Conservation (phyloP, 306 rosid species). For the Inga laurina region DNA sequence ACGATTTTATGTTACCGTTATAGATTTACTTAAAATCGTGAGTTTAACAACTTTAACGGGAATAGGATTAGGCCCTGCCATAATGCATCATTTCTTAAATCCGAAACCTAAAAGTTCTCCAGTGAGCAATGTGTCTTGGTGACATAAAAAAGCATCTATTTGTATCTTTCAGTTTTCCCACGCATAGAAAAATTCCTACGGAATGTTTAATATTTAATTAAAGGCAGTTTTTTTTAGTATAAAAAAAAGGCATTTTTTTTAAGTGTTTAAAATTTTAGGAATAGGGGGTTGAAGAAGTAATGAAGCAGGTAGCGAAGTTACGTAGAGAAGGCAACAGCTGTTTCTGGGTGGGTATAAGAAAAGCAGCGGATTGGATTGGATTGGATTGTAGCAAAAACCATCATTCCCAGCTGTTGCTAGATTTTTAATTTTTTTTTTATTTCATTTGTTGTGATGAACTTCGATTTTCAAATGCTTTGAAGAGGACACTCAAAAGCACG, state of each 20-base stretch:
- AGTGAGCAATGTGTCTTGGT: background rate
- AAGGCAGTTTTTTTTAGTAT: background rate
- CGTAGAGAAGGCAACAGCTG: background rate
- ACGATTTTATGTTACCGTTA: no score
- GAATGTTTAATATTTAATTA: background rate
- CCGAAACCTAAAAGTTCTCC: no score
- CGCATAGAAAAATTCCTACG: background rate
- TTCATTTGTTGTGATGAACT: background rate
- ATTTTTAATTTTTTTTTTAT: background rate
- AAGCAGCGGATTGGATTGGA: background rate
- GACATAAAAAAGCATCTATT: no score
- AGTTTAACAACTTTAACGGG: no score
- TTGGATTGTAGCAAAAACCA: background rate
- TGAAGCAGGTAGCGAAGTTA: background rate
- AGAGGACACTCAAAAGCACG: background rate
- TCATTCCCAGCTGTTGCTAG: background rate
- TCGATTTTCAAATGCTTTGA: background rate
- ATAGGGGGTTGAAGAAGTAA: background rate
- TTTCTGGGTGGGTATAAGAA: background rate
- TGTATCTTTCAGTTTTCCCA: background rate
- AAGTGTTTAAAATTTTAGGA: background rate
- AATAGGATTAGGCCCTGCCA: background rate
- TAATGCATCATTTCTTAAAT: background rate
- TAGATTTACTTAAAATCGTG: no score
- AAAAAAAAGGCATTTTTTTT: no score